These are phyloP conservation scores for Cercis canadensis DNA, from an alignment of 306 rosid species.

Conservation along the genomic window DNA sequence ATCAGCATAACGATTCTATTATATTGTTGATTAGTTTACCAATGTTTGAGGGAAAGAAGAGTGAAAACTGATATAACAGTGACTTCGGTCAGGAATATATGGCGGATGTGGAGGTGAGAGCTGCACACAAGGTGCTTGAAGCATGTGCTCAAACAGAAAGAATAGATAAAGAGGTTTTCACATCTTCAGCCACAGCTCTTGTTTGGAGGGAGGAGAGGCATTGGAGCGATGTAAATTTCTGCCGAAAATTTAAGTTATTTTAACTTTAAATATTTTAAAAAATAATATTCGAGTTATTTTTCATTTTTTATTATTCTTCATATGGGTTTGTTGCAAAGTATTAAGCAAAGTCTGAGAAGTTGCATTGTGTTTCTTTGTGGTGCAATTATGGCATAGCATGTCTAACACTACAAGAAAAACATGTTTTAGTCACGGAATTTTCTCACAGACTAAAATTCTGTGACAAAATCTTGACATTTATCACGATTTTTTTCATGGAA, in stretches of 20 bases:
- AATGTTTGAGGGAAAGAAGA: too few relatives aligned
- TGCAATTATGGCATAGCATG: constrained; percentile 86
- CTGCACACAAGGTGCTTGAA: constrained; percentile 93
- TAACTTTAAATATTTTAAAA: not conserved
- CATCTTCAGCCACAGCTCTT: constrained; percentile 79
- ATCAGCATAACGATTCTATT: too few relatives aligned
- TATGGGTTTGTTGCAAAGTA: too few relatives aligned
- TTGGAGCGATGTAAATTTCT: constrained; percentile 79
- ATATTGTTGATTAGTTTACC: too few relatives aligned
- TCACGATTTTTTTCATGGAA: too few relatives aligned
- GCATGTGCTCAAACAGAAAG: constrained; percentile 92
- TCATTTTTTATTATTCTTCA: too few relatives aligned
- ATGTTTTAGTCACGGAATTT: too few relatives aligned
- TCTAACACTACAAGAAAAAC: too few relatives aligned
- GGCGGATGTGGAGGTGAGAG: constrained; percentile 92
- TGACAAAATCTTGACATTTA: too few relatives aligned
- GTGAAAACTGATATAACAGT: too few relatives aligned
- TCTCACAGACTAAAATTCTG: too few relatives aligned
- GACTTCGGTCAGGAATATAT: constrained; percentile 90
- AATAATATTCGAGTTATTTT: not conserved
- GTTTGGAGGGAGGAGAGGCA: constrained; percentile 80
- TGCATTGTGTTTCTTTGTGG: not conserved
- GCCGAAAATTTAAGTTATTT: constrained; percentile 82
- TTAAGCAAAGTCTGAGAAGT: not conserved
- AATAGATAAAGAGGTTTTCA: constrained; percentile 76